Base-by-base conservation (phyloP, 441 rosid species). In the Raphanus hybrid region DNA sequence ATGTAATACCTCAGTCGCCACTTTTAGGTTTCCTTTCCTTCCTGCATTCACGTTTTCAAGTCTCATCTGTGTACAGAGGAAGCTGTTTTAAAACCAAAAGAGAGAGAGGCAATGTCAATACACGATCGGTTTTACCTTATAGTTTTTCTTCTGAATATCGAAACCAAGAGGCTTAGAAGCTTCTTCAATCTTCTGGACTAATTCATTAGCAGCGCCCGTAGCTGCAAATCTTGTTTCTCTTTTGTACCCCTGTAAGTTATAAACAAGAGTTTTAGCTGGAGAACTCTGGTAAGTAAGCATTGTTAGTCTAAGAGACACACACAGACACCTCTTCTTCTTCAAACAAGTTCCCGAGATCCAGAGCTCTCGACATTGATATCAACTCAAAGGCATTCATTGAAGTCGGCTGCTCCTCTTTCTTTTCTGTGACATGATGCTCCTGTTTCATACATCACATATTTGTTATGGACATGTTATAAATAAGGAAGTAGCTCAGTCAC, bases 101-200 rank as follows among this genome's bases (percentile, higher is more conserved):
- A n/a, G n/a, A n/a, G 9, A 52, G 9, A 41, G 64, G 50, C 64
- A 15, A 52, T 75, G 55, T 18, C 58, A 35, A 57, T 29, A 77
- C 67, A 10, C 71, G 14, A 18, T 11, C 15, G 6, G 12, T 37
- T 81, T 81, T 50, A 95, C 99, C 99, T 91, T 93, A 84, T 95
- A 95, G 83, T 90, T 89, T 78, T 90, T 95, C 92, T 93, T 95
- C 63, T 90, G 96, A 29, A 95, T 89, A 82, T 87, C 95, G 23
- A 91, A 95, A 50, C 99, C 99, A 63, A 95, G 98, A 74, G 98
- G 99, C 85, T 89, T 95, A 18, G 92, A 97, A 55, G 96, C 99
- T 85, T 87, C 91, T 85, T 95, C 99, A 66, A 95, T 92, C 94
- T 90, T 95, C 77, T 85, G 81, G 74, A 95, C 89, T 81, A 95